These are phyloP conservation scores for Gamarada debralockiae DNA, from an alignment of 495 filamentous ascomycete species.

Conservation along the genomic window DNA sequence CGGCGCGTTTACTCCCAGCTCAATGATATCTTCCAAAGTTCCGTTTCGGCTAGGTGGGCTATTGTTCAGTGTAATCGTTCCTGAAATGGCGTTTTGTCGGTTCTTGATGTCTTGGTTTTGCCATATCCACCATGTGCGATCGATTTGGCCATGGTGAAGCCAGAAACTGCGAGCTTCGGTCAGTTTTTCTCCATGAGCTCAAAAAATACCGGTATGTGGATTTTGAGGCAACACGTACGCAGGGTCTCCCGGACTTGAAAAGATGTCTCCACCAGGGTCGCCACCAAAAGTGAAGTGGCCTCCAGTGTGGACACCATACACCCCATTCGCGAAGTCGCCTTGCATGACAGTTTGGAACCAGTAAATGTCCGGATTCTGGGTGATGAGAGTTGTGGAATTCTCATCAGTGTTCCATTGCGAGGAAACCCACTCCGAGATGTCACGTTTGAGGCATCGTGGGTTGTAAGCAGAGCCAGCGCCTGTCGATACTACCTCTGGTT, in stretches of 20 bases:
- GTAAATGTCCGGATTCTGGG: constrained; percentile 33
- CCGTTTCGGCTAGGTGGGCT: constrained; percentile 31
- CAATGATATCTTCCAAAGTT: constrained; percentile 16
- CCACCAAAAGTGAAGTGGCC: background rate
- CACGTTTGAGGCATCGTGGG: constrained; percentile 63
- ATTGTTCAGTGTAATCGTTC: constrained; percentile 54
- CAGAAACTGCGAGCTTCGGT: constrained; percentile 58
- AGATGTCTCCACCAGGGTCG: background rate
- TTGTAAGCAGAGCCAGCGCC: constrained; percentile 32
- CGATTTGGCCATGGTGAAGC: constrained; percentile 66
- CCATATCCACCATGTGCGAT: constrained; percentile 69
- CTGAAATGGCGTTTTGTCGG: constrained; percentile 42
- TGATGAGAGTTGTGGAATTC: constrained; percentile 34
- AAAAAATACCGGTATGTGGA: too few relatives aligned
- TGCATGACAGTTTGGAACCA: constrained; percentile 50
- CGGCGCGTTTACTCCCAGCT: constrained; percentile 1
- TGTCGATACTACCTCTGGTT: too few relatives aligned
- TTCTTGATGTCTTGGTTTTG: constrained; percentile 52
- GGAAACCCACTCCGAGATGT: constrained; percentile 44
- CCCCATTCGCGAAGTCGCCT: background rate
- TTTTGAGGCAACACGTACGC: too few relatives aligned
- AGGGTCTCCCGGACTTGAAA: too few relatives aligned
- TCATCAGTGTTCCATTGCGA: constrained; percentile 34
- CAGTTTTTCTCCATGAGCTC: too few relatives aligned
- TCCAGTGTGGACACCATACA: background rate